Conservation (phyloP, 164 flowering plant genomes). For the Annona squamosa region DNA sequence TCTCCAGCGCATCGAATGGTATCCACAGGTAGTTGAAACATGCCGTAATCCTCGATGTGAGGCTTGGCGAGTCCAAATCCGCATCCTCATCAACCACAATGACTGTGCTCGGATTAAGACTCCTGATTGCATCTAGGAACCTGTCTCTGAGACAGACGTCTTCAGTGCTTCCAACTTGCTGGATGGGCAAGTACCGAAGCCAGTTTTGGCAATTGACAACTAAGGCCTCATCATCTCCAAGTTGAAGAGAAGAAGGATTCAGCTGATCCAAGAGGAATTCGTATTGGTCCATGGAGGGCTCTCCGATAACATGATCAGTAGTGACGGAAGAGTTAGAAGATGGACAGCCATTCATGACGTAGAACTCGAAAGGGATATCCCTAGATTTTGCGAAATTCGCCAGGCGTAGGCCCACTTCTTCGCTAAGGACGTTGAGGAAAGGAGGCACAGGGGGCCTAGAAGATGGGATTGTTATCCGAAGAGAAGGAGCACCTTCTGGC, state of each 20-base stretch:
- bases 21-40: slow-evolving; percentile 78
- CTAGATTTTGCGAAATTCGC: slow-evolving; percentile 59
- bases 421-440: slow-evolving; percentile 41
- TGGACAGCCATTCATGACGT: slow-evolving; percentile 26
- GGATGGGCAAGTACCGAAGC: slow-evolving; percentile 54
- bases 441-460: slow-evolving; percentile 69
- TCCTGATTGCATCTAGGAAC: slow-evolving; percentile 41
- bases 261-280: slow-evolving; percentile 37
- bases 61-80: slow-evolving; percentile 43
- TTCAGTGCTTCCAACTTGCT: slow-evolving; percentile 12
- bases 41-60: slow-evolving; percentile 49
- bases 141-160: slow-evolving; percentile 30
- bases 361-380: slow-evolving; percentile 57
- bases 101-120: slow-evolving; percentile 42
- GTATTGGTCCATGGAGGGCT: slow-evolving; percentile 19
- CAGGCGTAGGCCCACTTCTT: slow-evolving; percentile 62
- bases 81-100: slow-evolving; percentile 63
- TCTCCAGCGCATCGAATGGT: slow-evolving; percentile 73
- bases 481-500: slow-evolving; percentile 53
- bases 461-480: slow-evolving; percentile 55
- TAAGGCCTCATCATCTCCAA: slow-evolving; percentile 55
- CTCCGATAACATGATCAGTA: slow-evolving; percentile 9
- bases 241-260: slow-evolving; percentile 32
- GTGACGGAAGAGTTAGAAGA: background rate
- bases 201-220: slow-evolving; percentile 70